Conservation (phyloP, 257 asterid species). For the Gentiana straminea region DNA sequence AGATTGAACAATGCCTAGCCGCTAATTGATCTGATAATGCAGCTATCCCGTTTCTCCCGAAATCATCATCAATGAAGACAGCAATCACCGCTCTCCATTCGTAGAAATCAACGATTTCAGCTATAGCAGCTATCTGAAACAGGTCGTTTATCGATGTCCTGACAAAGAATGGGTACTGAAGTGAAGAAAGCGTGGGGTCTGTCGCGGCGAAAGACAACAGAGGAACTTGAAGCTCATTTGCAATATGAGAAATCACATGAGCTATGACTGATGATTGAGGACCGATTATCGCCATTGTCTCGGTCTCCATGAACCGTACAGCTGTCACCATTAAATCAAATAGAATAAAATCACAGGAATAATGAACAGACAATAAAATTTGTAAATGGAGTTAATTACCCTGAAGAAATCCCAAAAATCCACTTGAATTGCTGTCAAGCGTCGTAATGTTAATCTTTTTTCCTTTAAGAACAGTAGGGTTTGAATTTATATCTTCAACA, state of each 20-base stretch:
- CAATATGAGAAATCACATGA: constrained; percentile 31
- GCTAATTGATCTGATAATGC: too few species aligned
- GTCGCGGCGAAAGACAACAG: constrained; percentile 47
- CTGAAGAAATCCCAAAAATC: constrained; percentile 32
- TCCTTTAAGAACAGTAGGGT: constrained; percentile 45
- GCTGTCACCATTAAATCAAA: constrained; percentile 22
- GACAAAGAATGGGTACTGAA: constrained; percentile 54
- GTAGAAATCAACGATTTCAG: constrained; percentile 22
- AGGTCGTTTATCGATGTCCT: constrained; percentile 41
- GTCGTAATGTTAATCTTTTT: constrained; percentile 38
- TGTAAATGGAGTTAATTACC: too few species aligned
- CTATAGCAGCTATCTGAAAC: constrained; percentile 51
- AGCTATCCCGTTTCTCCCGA: too few species aligned
- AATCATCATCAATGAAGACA: too few species aligned
- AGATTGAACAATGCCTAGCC: too few species aligned
- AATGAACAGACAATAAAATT: too few species aligned
- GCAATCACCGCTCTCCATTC: too few species aligned
- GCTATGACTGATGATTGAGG: constrained; percentile 57
- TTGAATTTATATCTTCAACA: constrained; percentile 61
- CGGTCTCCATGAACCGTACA: constrained; percentile 42
- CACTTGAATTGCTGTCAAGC: constrained; percentile 57
- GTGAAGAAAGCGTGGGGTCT: constrained; percentile 45
- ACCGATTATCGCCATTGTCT: constrained; percentile 51
- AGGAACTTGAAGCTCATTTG: constrained; percentile 43
- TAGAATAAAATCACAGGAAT: neutral